Percentiles rank a stretch among this genome's conserved stretches.
Conservation (phyloP, 371 early-diverging fungal species). For the Rhizomucor pusillus region DNA sequence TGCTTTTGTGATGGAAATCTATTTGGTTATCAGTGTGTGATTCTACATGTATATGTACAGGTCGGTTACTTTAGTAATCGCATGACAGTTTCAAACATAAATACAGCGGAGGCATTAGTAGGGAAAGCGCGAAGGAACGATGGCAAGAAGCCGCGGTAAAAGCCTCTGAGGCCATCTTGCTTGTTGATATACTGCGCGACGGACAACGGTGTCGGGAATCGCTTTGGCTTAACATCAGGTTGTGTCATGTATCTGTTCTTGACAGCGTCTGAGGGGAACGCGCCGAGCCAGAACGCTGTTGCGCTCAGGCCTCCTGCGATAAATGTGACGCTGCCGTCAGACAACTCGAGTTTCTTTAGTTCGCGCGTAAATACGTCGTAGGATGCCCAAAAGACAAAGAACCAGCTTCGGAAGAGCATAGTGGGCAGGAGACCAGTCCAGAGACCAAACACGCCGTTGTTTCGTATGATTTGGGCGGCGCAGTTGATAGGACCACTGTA, state of each 20-base stretch:
- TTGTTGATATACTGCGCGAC: slow-evolving; percentile 54
- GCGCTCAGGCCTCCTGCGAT: slow-evolving; percentile 90
- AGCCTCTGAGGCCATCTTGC: slow-evolving; percentile 54
- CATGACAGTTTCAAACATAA: slow-evolving; percentile 76
- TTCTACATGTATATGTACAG: not conserved
- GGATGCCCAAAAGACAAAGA: slow-evolving; percentile 88
- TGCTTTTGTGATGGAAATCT: too few relatives aligned
- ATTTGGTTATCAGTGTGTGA: too few relatives aligned
- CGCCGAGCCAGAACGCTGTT: slow-evolving; percentile 84
- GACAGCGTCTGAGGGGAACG: slow-evolving; percentile 84
- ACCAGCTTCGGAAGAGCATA: slow-evolving; percentile 82
- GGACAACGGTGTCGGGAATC: slow-evolving; percentile 57
- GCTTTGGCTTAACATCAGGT: slow-evolving; percentile 66
- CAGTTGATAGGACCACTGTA: slow-evolving; percentile 89
- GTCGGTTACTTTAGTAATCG: slow-evolving; percentile 20
- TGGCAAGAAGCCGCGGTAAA: slow-evolving; percentile 69
- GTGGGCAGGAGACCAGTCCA: slow-evolving; percentile 86
- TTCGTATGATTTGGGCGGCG: slow-evolving; percentile 68
- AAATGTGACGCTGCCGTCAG: slow-evolving; percentile 70
- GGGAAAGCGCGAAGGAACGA: slow-evolving; percentile 89
- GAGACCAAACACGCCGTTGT: slow-evolving; percentile 76
- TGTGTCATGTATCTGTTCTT: slow-evolving; percentile 94
- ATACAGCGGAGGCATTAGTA: slow-evolving; percentile 85
- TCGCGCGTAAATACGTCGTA: slow-evolving; percentile 67
- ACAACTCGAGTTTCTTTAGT: slow-evolving; percentile 42